Base-by-base conservation (phyloP, 2,329 filamentous ascomycete genomes). In the Fusarium concolor region DNA sequence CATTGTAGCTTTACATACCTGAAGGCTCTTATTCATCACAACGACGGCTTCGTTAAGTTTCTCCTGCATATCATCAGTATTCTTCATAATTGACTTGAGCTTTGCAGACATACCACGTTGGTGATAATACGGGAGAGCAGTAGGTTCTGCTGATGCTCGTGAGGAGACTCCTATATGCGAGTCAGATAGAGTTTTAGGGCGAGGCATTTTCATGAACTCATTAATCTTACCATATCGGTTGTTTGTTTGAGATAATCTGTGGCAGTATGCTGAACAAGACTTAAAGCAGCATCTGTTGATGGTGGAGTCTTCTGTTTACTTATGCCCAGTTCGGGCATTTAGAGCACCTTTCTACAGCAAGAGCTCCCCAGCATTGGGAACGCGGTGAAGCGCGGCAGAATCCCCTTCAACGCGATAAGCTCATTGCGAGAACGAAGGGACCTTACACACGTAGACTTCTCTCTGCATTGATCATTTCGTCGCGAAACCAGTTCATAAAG, bases 91-190 rank as follows among this genome's bases (percentile, higher is more conserved):
- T 5, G 15, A 20, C 3, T 26, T 49, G 24, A 31, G n/a, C 17
- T 33, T 20, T 4, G 14, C 15, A 6, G 47, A 84, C 92, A 77
- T 87, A 98, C 95, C 76, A 98, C 94, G 76, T 99, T 99, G 77
- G 91, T 96, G 81, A 97, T 97, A 81, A 99, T 97, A 65, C 96
- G 93, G 22, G 93, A 96, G 44, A 98, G 87, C 74, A 99, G 86
- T 53, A 97, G 85, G 76, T 92, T 96, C 85, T 99, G 95, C 84
- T 98, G 96, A 74, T 98, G 94, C 79, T 98, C 96, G 77, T 99
- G 96, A 38, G 96, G 96, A 75, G 93, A 97, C 80, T 99, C 96
- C 95, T 91, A 51, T 4, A 22, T 4, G 29, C 5, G 20, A 14
- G 38, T 57, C 50, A 62, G 51, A 38, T 3, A 14, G 3, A 14